phyloP scores from a whole-genome alignment of 306 rosid species.

The Glycine latifolia region DNA sequence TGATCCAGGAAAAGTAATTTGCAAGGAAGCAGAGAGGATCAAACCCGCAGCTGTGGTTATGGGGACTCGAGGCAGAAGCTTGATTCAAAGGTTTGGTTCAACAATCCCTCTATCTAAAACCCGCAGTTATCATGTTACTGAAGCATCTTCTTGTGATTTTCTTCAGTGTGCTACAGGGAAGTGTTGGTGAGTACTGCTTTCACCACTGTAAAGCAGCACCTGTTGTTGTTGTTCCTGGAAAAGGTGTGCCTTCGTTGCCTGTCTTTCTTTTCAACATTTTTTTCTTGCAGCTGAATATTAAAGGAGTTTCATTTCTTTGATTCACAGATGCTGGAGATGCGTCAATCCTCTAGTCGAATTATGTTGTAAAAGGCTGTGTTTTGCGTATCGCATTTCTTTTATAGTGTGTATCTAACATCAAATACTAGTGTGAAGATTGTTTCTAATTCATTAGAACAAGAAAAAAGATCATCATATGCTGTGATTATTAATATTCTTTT shows the following conservation, averaged over 20 bases:
- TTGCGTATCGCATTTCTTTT: slow-evolving; percentile 32
- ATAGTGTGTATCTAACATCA: neutral
- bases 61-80: slow-evolving; percentile 80
- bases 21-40: slow-evolving; percentile 73
- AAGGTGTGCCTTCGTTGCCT: slow-evolving; percentile 53
- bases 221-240: slow-evolving; percentile 80
- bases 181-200: slow-evolving; percentile 82
- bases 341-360: slow-evolving; percentile 54
- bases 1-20: slow-evolving; percentile 74
- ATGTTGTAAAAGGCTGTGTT: slow-evolving; percentile 18
- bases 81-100: slow-evolving; percentile 65
- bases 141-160: slow-evolving; percentile 34
- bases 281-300: neutral
- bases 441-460: slow-evolving; percentile 1
- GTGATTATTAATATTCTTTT: neutral
- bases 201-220: slow-evolving; percentile 89
- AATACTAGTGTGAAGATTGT: slow-evolving; percentile 19
- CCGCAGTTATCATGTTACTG: neutral
- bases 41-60: slow-evolving; percentile 79
- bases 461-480: slow-evolving; percentile 17
- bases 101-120: neutral
- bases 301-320: slow-evolving; percentile 26
- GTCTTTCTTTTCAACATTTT: neutral
- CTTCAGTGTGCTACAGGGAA: slow-evolving; percentile 85
- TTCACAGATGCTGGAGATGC: slow-evolving; percentile 73